A percentile compares a stretch with the other conserved stretches of the same genome.
phyloP scores from a whole-genome alignment of 805 yeast genomes.

The Hanseniaspora pseudoguilliermondii region DNA sequence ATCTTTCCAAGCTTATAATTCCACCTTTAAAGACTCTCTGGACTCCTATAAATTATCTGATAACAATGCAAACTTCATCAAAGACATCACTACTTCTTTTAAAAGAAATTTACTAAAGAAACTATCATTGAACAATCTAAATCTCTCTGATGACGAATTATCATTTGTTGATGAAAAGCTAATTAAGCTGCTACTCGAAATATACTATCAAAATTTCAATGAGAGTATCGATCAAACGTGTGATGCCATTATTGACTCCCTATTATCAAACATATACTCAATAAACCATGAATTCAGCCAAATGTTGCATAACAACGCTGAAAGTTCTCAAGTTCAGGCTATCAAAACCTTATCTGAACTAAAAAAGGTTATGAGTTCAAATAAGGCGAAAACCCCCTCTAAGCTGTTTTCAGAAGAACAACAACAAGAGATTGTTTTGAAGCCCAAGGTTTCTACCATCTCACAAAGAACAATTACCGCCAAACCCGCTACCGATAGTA shows the following conservation, averaged over 20 bases:
- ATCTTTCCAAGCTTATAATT: slow-evolving; percentile 26
- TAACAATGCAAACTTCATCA: neutral
- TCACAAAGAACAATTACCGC: too few relatives aligned
- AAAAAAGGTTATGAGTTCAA: slow-evolving; percentile 2
- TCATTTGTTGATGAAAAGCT: neutral
- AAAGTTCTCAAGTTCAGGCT: neutral
- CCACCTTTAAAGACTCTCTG: slow-evolving; percentile 1
- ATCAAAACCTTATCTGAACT: neutral
- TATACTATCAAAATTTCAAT: neutral
- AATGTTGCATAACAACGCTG: neutral
- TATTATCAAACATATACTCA: neutral
- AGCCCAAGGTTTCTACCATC: neutral
- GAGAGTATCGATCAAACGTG: neutral
- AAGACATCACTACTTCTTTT: neutral
- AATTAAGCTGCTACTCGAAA: neutral
- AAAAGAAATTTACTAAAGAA: neutral
- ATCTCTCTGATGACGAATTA: neutral
- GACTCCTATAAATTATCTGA: neutral
- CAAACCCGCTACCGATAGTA: too few relatives aligned
- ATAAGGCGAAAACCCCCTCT: neutral
- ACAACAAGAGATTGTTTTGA: neutral
- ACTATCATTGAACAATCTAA: neutral
- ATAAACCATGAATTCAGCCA: neutral
- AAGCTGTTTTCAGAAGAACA: neutral
- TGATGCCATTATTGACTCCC: neutral